Evolutionary conservation across 1,139 yeast species (phyloP).

Genomic region (Candida glucosophila): DNA sequence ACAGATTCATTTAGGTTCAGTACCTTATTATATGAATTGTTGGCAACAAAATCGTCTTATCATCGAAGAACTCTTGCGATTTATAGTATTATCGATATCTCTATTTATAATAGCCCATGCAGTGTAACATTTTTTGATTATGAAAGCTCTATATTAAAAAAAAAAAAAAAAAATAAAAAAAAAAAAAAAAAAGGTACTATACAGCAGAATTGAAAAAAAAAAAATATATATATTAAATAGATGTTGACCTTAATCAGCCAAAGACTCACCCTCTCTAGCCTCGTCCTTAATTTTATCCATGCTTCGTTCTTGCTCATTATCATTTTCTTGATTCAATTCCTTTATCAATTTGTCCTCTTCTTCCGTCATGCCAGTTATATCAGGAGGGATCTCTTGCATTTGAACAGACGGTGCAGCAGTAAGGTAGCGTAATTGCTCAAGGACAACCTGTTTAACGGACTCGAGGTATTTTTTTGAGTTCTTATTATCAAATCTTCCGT

Average conservation of each 20-base stretch:
- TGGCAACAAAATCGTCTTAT: too few species aligned
- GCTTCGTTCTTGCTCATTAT: conserved; percentile 17
- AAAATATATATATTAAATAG: too few species aligned
- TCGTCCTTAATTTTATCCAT: conserved; percentile 16
- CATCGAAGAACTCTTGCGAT: too few species aligned
- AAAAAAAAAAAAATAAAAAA: too few species aligned
- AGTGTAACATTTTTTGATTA: too few species aligned
- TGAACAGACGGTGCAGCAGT: conserved; percentile 94
- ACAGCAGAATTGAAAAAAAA: too few species aligned
- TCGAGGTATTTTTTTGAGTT: conserved; percentile 81
- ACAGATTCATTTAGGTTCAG: conserved; percentile 25
- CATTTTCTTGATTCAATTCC: conserved; percentile 45
- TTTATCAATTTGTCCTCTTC: conserved; percentile 49
- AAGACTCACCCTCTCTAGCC: conserved; percentile 17
- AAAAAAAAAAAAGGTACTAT: too few species aligned
- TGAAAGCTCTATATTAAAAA: too few species aligned
- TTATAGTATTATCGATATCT: too few species aligned
- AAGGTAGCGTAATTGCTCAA: conserved; percentile 75
- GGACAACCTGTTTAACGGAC: conserved; percentile 61
- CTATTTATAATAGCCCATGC: too few species aligned
- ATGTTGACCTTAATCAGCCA: too few species aligned
- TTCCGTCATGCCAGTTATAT: conserved; percentile 55
- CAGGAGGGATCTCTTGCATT: conserved; percentile 87
- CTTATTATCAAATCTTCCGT: conserved; percentile 82
- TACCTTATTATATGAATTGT: too few species aligned